Evolutionary conservation across 1,284 basidiomycete genomes (phyloP), one percentile per base, ranked within the genome.

Genomic region (Trichosporon sp.): DNA sequence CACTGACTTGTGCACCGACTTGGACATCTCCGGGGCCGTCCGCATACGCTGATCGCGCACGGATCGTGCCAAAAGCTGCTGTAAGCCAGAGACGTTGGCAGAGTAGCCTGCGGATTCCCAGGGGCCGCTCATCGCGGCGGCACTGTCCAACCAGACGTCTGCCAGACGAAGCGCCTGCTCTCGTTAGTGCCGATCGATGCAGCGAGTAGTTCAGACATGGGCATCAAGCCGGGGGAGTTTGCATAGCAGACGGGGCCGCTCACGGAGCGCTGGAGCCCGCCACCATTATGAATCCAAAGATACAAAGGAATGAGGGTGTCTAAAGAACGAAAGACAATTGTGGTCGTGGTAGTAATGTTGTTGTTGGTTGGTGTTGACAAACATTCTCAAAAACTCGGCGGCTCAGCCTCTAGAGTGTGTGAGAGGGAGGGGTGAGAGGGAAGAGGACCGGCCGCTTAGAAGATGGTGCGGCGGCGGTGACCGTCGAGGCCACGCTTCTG

Each of bases 261-360:
- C 59, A 35, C 59, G 14, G 59, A 63, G 32, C 31, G 1, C 11
- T 14, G 32, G 35, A 37, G 14, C 5, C 31, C 31, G 59, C 32
- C 59, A 63, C 59, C 59, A 35, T 54, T 54, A 63, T 63, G 59
- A 63, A 63, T 63, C 59, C 59, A 63, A 37, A 37, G 59, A 63
- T 63, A 63, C 59, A 63, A 63, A 63, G 21, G 59, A 63, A 63
- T 63, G 59, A 63, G 59, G 37, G 59, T 63, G 59, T 63, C 59
- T 63, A 35, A 63, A 63, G 32, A 63, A 63, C 32, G 59, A 63
- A 63, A 63, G 59, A 63, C 59, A 63, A 19, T 4, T 61, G 51
- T 16, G 64, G 31, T 32, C 12, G 16, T 16, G 59, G 16, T 35
- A 8, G 59, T 35, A 11, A 31, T 14, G 32, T 32, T 26, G 26